phyloP scores from a whole-genome alignment of 2,329 filamentous ascomycete species.

The Balansia obtecta region DNA sequence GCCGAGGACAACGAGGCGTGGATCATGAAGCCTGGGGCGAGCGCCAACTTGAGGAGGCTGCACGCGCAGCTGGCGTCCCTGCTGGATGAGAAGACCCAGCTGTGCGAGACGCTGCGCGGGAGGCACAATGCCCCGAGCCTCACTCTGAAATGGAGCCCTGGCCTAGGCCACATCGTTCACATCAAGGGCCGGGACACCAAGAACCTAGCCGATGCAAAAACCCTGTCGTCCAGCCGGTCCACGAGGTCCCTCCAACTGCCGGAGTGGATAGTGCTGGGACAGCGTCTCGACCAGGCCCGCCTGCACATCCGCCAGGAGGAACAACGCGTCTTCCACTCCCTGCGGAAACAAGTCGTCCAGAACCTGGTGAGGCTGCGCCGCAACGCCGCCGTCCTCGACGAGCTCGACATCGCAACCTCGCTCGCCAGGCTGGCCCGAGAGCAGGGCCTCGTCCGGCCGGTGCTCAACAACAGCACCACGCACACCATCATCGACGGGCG shows the following conservation, averaged over 20 bases:
- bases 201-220: constrained; percentile 19
- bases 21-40: constrained; percentile 59
- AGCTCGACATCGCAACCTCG: constrained; percentile 80
- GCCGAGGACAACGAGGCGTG: constrained; percentile 47
- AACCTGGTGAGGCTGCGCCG: constrained; percentile 78
- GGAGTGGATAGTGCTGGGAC: constrained; percentile 74
- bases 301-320: constrained; percentile 75
- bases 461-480: constrained; percentile 49
- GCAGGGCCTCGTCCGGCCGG: constrained; percentile 59
- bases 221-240: constrained; percentile 65
- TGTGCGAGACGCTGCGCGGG: constrained; percentile 50
- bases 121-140: constrained; percentile 52
- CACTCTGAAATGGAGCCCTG: constrained; percentile 74
- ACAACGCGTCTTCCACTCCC: constrained; percentile 59
- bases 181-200: constrained; percentile 67
- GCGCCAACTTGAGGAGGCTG: constrained; percentile 47
- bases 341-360: constrained; percentile 65
- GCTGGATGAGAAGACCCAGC: constrained; percentile 41
- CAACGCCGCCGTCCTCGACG: constrained; percentile 84
- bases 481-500: constrained; percentile 77
- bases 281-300: constrained; percentile 64
- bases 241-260: constrained; percentile 76
- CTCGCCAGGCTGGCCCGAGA: constrained; percentile 72
- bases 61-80: constrained; percentile 56
- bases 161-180: constrained; percentile 81